A percentile compares a stretch with the other conserved stretches of the same genome.
These are phyloP conservation scores for Trichoderma cornu-damae DNA, from an alignment of 2,329 filamentous ascomycete species.

Conservation along the genomic window DNA sequence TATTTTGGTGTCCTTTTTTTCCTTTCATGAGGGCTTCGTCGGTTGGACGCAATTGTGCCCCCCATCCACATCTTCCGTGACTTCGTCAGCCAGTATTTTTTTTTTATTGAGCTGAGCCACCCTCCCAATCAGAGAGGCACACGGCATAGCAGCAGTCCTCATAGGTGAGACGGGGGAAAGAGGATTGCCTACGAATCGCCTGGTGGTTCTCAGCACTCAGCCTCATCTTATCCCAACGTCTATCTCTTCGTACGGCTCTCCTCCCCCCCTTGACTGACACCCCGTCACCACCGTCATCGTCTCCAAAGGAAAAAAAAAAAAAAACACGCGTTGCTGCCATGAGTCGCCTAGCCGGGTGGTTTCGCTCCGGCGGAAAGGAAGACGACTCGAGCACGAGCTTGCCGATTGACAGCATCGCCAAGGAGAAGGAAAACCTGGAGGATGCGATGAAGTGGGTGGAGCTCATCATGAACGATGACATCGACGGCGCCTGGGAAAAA, in stretches of 20 bases:
- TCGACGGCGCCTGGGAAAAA: slow-evolving; percentile 72
- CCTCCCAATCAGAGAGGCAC: neutral
- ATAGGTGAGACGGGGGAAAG: neutral
- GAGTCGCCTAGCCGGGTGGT: slow-evolving; percentile 49
- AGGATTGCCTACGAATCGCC: neutral
- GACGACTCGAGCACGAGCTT: slow-evolving; percentile 30
- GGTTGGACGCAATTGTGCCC: slow-evolving; percentile 6
- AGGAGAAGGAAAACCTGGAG: slow-evolving; percentile 51
- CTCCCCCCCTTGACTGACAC: neutral
- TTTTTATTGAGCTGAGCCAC: slow-evolving; percentile 9
- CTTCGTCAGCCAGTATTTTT: neutral
- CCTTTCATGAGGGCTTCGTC: slow-evolving; percentile 4
- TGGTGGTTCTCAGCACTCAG: slow-evolving; percentile 1
- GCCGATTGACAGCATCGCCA: slow-evolving; percentile 29
- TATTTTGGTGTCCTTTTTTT: neutral
- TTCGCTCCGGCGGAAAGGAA: slow-evolving; percentile 36
- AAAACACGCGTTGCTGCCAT: slow-evolving; percentile 31
- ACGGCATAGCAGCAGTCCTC: neutral
- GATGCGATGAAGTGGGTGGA: slow-evolving; percentile 60
- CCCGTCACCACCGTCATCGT: neutral
- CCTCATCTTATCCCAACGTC: neutral
- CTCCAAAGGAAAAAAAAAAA: neutral
- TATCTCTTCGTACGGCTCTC: neutral
- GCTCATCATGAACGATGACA: slow-evolving; percentile 83
- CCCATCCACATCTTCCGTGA: neutral